Conservation (phyloP, 805 yeast species). For the Lipomyces starkeyi region DNA sequence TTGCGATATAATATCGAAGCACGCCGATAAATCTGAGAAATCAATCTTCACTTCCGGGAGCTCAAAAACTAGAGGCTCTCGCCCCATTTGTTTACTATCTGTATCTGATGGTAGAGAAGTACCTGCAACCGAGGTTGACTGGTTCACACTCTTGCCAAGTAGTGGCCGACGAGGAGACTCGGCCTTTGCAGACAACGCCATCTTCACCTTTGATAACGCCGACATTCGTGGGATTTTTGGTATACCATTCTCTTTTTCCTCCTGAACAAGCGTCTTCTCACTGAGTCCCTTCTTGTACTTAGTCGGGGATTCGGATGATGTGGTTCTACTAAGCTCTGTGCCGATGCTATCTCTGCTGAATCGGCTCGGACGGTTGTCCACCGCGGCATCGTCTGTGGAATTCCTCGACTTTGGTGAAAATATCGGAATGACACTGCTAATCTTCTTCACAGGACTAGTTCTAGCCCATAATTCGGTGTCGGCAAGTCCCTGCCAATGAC, state of each 20-base stretch:
- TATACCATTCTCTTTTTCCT: slow-evolving; percentile 19
- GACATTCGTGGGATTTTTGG: slow-evolving; percentile 1
- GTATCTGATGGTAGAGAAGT: slow-evolving; percentile 4
- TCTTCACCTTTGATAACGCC: slow-evolving; percentile 18
- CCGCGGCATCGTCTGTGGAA: neutral
- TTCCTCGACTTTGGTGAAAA: slow-evolving; percentile 1
- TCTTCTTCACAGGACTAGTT: slow-evolving; percentile 29
- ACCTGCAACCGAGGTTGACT: neutral
- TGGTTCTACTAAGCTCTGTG: neutral
- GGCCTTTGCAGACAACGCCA: slow-evolving; percentile 13
- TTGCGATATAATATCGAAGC: slow-evolving; percentile 21
- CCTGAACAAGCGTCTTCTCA: neutral
- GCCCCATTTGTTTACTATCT: neutral
- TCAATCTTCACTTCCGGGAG: slow-evolving; percentile 16
- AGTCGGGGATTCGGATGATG: slow-evolving; percentile 11
- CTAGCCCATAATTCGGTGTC: slow-evolving; percentile 30
- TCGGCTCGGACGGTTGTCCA: neutral
- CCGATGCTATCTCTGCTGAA: neutral
- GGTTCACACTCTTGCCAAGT: slow-evolving; percentile 10
- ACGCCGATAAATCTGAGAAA: slow-evolving; percentile 26
- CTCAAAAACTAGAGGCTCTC: slow-evolving; percentile 6
- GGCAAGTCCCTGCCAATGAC: slow-evolving; percentile 31
- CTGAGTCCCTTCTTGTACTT: neutral
- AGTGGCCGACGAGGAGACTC: slow-evolving; percentile 21
- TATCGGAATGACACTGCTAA: slow-evolving; percentile 2